Conservation (phyloP, 805 yeast species). For the Schwanniomyces vanrijiae region DNA sequence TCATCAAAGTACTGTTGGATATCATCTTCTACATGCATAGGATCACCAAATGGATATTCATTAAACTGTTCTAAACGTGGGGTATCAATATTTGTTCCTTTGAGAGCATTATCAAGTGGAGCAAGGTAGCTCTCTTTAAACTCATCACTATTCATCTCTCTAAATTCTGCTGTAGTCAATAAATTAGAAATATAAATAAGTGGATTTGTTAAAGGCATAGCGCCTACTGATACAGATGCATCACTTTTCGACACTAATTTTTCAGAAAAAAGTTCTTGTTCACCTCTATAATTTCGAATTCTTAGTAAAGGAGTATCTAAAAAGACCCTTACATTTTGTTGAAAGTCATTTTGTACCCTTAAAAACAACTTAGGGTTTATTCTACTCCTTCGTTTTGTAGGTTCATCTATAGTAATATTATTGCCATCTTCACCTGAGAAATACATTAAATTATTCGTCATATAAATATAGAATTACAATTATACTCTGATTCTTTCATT, state of each 20-base stretch:
- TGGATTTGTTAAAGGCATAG: no score
- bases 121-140: constrained; percentile 2
- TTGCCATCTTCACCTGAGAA: constrained; percentile 3
- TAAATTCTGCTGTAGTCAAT: no score
- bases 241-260: no score
- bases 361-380: background rate
- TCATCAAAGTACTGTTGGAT: constrained; percentile 1
- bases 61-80: background rate
- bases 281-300: no score
- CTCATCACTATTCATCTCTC: no score
- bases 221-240: no score
- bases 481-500: no score
- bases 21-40: background rate
- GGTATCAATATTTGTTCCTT: background rate
- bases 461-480: no score
- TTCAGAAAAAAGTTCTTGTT: no score
- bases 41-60: constrained; percentile 2
- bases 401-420: constrained; percentile 1
- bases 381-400: background rate
- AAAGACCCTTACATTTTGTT: no score
- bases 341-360: background rate
- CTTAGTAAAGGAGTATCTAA: no score
- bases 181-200: no score
- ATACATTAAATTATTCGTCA: constrained; percentile 1
- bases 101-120: constrained; percentile 2